Base-by-base conservation (phyloP, 2,329 filamentous ascomycete species). In the Raffaelea arxii region DNA sequence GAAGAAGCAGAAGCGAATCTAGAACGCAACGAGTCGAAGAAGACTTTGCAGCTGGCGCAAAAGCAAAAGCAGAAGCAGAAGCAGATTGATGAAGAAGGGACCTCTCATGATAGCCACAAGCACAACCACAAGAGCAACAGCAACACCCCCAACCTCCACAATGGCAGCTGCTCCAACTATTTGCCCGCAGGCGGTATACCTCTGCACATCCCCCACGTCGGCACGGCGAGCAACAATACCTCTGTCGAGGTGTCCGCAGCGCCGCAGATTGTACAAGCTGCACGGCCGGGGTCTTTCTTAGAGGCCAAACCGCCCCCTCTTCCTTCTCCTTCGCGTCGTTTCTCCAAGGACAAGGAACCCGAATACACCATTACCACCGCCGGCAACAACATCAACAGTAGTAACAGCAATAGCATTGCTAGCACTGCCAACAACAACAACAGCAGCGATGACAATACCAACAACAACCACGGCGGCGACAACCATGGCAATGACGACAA, bases 211-310 rank as follows among this genome's bases (percentile, higher is more conserved):
- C 6, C 37, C 32, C 32, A 36, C 19, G 9, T 19, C 40, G 7
- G 23, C 23, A 11, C 23, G 12, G 10, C 22, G 23, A 18, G 23
- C 40, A 42, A 32, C 21, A 38, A 4, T 22, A 16, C 37, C 48
- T n/a, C 43, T 42, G 21, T 41, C 43, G 23, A 46, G 46, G 40
- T 44, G 48, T 42, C 46, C 35, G 21, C 48, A 41, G 39, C 50
- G 35, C 21, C 50, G 41, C 58, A 66, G 64, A 59, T 66, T 65
- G 55, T 68, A 65, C 62, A 77, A 65, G 62, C 62, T 72, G 66
- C 74, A 70, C 62, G 69, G 66, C 58, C 68, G 74, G 68, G 77
- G 76, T 30, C 71, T 79, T 58, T 78, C 74, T 45, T 80, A 77
- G 65, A 62, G 23, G 53, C 16, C n/a, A 11, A 42, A 19, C 12